Evolutionary conservation across 805 yeast species (phyloP).

Genomic region (Saccharomycopsis synnaedendra): DNA sequence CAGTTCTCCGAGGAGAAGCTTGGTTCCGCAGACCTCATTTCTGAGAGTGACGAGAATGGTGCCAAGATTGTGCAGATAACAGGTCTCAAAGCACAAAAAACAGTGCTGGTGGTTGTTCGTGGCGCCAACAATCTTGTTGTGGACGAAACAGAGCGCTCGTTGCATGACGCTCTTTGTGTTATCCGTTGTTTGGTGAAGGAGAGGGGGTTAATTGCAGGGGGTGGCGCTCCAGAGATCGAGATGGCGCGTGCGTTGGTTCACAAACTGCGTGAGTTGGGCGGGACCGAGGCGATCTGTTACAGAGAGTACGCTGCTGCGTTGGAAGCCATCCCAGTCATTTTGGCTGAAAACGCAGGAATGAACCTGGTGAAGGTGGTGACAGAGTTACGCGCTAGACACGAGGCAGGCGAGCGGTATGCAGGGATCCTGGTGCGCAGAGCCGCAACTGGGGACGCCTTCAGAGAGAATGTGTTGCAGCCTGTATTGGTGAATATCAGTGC

Average conservation of each 20-base stretch:
- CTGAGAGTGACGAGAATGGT: constrained; percentile 83
- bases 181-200: constrained; percentile 72
- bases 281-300: constrained; percentile 85
- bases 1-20: constrained; percentile 86
- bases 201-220: constrained; percentile 89
- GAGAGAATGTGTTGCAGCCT: constrained; percentile 94
- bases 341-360: constrained; percentile 92
- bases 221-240: constrained; percentile 97
- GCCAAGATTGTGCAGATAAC: constrained; percentile 83
- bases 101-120: constrained; percentile 79
- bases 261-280: constrained; percentile 64
- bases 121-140: constrained; percentile 87
- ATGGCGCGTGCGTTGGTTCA: constrained; percentile 62
- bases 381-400: constrained; percentile 85
- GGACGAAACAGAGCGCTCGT: constrained; percentile 94
- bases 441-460: constrained; percentile 81
- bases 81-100: constrained; percentile 53
- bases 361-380: constrained; percentile 87
- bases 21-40: constrained; percentile 85
- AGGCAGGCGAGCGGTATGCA: constrained; percentile 82
- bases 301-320: constrained; percentile 85
- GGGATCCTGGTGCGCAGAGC: constrained; percentile 93
- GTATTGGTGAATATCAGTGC: constrained; percentile 92
- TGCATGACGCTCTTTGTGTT: constrained; percentile 95
- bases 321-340: constrained; percentile 86